phyloP scores from a whole-genome alignment of 2,329 filamentous ascomycete genomes.

The Didymella keratinophila region DNA sequence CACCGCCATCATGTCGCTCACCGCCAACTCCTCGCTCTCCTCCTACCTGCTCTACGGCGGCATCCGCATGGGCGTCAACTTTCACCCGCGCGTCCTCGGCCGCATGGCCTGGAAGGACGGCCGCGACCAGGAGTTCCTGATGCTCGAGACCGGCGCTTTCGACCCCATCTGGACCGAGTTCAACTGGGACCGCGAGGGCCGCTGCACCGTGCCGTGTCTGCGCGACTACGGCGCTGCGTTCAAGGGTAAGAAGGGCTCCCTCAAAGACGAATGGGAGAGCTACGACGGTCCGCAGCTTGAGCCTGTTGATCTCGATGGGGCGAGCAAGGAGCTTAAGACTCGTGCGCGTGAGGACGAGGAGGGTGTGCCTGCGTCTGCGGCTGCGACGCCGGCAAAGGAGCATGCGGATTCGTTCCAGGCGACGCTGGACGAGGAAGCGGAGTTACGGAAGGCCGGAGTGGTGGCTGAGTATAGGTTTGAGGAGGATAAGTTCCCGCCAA shows the following conservation, averaged over 20 bases:
- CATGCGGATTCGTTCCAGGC: conserved; percentile 52
- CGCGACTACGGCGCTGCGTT: conserved; percentile 63
- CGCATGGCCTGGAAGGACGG: conserved; percentile 65
- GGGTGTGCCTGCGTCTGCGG: conserved; percentile 39
- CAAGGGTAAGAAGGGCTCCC: conserved; percentile 56
- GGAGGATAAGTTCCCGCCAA: conserved; percentile 63
- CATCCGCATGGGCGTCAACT: conserved; percentile 66
- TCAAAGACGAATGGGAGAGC: conserved; percentile 63
- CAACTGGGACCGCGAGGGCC: conserved; percentile 61
- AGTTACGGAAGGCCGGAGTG: conserved; percentile 52
- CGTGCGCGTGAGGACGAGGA: conserved; percentile 37
- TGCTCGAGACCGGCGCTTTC: conserved; percentile 66
- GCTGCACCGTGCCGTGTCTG: conserved; percentile 63
- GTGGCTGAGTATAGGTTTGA: conserved; percentile 57
- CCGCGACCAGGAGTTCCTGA: conserved; percentile 61
- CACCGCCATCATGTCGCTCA: conserved; percentile 64
- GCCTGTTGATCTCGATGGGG: conserved; percentile 40
- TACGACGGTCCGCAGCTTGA: conserved; percentile 58
- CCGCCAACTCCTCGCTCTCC: conserved; percentile 63
- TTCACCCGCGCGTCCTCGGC: conserved; percentile 63
- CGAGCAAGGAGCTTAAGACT: conserved; percentile 37
- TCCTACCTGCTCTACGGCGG: conserved; percentile 64
- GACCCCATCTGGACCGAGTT: conserved; percentile 67
- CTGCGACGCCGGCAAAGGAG: conserved; percentile 33
- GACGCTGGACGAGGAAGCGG: conserved; percentile 51